These are phyloP conservation scores for Colletotrichum aenigma DNA, from an alignment of 2,329 filamentous ascomycete species.

Conservation along the genomic window DNA sequence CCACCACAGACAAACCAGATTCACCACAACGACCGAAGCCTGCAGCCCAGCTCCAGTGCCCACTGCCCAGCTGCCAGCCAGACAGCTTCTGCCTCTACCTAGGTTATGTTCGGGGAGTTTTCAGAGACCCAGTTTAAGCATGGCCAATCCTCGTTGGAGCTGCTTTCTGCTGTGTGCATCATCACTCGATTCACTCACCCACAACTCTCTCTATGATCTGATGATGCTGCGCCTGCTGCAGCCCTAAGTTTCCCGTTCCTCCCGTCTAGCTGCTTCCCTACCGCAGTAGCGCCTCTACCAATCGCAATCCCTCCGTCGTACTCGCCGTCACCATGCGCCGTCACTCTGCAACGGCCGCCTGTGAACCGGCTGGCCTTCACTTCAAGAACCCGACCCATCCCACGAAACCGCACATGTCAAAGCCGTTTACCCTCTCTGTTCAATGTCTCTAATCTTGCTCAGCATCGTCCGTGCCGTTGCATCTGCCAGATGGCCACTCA, in stretches of 20 bases:
- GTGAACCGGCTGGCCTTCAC: neutral
- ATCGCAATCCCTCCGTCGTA: neutral
- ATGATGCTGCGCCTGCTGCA: conserved; percentile 16
- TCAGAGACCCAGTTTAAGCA: neutral
- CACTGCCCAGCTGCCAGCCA: neutral
- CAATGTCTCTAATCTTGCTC: neutral
- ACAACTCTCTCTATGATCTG: conserved; percentile 2
- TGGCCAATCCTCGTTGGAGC: neutral
- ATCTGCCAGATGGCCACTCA: neutral
- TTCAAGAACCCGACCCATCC: neutral
- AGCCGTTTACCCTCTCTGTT: neutral
- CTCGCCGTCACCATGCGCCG: neutral
- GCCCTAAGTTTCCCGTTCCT: conserved; percentile 7
- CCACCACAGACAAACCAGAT: neutral
- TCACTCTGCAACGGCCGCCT: neutral
- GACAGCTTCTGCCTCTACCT: neutral
- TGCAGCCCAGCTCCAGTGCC: neutral
- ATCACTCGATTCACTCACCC: conserved; percentile 1
- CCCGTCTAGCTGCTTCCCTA: neutral
- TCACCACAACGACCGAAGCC: neutral
- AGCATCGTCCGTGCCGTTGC: neutral
- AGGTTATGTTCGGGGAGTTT: neutral
- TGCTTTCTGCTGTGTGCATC: neutral
- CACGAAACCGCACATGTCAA: neutral
- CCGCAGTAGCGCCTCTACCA: neutral